phyloP scores from a whole-genome alignment of 1,284 basidiomycete genomes.

The Uromyces viciae-fabae region DNA sequence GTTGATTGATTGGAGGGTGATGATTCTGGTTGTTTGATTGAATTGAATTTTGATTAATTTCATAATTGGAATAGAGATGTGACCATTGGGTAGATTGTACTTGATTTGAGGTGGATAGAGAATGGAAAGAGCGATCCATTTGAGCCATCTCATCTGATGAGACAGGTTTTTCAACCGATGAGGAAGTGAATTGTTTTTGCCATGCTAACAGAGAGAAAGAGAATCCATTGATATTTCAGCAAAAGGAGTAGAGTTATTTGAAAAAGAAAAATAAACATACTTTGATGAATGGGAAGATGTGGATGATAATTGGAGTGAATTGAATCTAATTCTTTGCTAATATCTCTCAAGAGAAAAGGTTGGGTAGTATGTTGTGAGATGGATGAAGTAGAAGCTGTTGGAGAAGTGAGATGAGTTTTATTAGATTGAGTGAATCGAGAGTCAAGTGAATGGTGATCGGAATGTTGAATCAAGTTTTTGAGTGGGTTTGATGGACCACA shows the following conservation, averaged over 20 bases:
- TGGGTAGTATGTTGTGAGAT: background rate
- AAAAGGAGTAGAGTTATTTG: background rate
- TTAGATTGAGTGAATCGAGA: background rate
- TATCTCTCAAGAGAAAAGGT: background rate
- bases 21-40: background rate
- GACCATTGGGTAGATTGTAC: constrained; percentile 1
- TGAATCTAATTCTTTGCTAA: constrained; percentile 13
- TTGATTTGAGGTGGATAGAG: background rate
- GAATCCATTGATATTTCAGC: background rate
- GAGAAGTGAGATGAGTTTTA: background rate
- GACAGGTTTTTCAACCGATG: background rate
- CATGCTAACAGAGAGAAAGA: constrained; percentile 7
- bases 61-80: background rate
- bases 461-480: constrained; percentile 33
- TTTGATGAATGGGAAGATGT: background rate
- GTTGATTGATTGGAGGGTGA: background rate
- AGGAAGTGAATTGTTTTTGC: constrained; percentile 18
- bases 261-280: background rate
- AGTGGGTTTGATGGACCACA: constrained; percentile 44
- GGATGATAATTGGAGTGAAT: background rate
- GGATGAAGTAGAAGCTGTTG: background rate
- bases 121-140: constrained; percentile 24
- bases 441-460: background rate
- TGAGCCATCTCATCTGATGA: constrained; percentile 26
- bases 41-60: background rate